Base-by-base conservation (phyloP, 208 protist genomes). In the Wallacemonas collosoma region DNA sequence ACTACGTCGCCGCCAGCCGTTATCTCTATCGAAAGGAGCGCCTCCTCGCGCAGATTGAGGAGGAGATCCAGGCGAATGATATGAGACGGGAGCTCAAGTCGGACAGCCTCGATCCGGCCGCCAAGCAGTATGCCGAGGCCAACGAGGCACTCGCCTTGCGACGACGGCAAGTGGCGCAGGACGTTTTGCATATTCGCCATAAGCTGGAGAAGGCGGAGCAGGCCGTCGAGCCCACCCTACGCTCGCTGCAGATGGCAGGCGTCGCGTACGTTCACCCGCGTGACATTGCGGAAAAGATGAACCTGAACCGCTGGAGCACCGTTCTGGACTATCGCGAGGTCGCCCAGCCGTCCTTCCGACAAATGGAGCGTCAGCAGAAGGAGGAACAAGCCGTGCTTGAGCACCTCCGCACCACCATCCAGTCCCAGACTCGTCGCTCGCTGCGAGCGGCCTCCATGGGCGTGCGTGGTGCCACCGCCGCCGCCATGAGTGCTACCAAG, bases 1-100 rank as follows among this genome's bases (percentile, higher is more conserved):
- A 97, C 76, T 94, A 93, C 76, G 83, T 97, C 69, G 87, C 86
- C 9, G 83, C 85, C 1, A 93, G 87, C 68, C 90, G 93, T 45
- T 93, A 86, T 61, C 73, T 95, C 1, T 94, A 97, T 73, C 87
- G 93, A 15, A 97, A 97, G 75, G 82, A 94, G 83, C 60, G 82
- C 2, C 74, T 77, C 9, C 73, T 93, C 45, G 76, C 86, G 67
- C 71, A 93, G 71, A 79, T 97, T 60, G 81, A 95, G 44, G 81
- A 83, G 57, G 83, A 93, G 65, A 97, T 96, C 74, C 39, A 47
- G 2, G 50, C 64, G 1, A 93, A 95, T 71, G 80, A 89, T 40
- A 93, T 95, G 81, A 76, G 86, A 35, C 85, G 85, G 15, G 89
- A 96, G 73, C 73, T 97, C 3, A 65, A 71, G 62, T 36, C 79